phyloP scores from a whole-genome alignment of 192 early-diverging fungal genomes.

The Phycomyces blakesleeanus region DNA sequence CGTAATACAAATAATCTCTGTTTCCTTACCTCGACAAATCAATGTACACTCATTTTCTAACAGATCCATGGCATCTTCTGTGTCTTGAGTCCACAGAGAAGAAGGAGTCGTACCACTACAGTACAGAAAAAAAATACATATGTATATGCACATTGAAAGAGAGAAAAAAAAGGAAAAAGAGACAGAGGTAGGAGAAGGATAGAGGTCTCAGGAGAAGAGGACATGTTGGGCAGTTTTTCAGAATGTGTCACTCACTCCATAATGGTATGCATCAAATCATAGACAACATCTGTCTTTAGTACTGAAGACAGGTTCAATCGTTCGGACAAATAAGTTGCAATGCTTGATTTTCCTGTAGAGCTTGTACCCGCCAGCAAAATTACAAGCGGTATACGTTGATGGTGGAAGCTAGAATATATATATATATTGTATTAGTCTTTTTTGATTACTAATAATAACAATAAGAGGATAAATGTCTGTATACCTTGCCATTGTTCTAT shows the following conservation, averaged over 20 bases:
- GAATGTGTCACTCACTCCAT: constrained; percentile 17
- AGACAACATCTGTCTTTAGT: constrained; percentile 24
- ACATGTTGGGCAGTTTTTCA: background rate
- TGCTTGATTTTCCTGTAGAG: constrained; percentile 19
- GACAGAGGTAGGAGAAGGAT: too few species aligned
- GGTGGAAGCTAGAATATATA: constrained; percentile 19
- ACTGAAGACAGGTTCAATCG: constrained; percentile 27
- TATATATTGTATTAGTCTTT: too few species aligned
- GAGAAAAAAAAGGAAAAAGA: background rate
- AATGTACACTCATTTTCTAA: constrained; percentile 14
- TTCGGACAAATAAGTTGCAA: constrained; percentile 24
- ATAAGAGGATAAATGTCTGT: too few species aligned
- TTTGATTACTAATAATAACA: too few species aligned
- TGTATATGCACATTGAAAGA: background rate
- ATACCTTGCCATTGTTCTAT: constrained; percentile 21
- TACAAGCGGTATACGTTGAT: constrained; percentile 29
- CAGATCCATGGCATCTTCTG: background rate
- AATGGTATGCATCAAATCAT: constrained; percentile 30
- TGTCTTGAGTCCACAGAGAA: constrained; percentile 2
- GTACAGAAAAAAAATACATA: too few species aligned
- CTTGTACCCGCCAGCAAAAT: constrained; percentile 22
- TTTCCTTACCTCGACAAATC: constrained; percentile 11
- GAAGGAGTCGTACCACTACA: constrained; percentile 7
- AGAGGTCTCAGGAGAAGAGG: too few species aligned
- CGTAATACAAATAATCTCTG: too few species aligned